Evolutionary conservation across 202 grass and related monocot species (phyloP).

Genomic region (Saccharum hybrid): DNA sequence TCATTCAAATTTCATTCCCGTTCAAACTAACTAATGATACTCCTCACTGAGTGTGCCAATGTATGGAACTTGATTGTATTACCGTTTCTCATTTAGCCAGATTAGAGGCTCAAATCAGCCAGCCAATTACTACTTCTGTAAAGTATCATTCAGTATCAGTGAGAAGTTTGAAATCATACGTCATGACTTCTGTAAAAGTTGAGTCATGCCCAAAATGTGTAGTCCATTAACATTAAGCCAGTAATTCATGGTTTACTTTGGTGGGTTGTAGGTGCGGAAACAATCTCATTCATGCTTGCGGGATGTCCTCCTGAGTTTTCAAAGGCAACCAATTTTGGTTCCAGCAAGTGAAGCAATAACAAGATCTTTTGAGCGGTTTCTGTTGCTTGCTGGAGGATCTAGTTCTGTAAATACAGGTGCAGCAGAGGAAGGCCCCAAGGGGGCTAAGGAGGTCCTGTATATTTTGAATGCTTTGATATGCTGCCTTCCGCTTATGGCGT

Average conservation of each 20-base stretch:
- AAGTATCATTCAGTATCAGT: neutral
- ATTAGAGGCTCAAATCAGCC: neutral
- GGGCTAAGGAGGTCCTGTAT: constrained; percentile 76
- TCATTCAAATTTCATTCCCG: neutral
- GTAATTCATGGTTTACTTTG: constrained; percentile 29
- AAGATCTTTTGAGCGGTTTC: constrained; percentile 68
- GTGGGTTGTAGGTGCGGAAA: constrained; percentile 71
- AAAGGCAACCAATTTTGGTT: constrained; percentile 60
- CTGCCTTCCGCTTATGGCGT: constrained; percentile 78
- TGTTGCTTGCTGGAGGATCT: constrained; percentile 88
- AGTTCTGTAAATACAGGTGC: constrained; percentile 49
- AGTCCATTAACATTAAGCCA: neutral
- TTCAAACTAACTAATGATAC: neutral
- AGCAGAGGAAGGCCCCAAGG: constrained; percentile 61
- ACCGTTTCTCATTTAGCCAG: neutral
- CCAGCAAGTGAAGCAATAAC: constrained; percentile 68
- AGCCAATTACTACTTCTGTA: neutral
- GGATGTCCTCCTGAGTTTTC: constrained; percentile 74
- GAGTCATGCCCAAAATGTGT: neutral
- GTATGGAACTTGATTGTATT: constrained; percentile 6
- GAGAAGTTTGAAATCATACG: neutral
- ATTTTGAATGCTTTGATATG: constrained; percentile 77
- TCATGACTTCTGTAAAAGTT: neutral
- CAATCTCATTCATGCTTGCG: constrained; percentile 66
- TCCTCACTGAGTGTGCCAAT: neutral